These are phyloP conservation scores for Colletotrichum abscissum DNA, from an alignment of 2,329 filamentous ascomycete species.

Conservation along the genomic window DNA sequence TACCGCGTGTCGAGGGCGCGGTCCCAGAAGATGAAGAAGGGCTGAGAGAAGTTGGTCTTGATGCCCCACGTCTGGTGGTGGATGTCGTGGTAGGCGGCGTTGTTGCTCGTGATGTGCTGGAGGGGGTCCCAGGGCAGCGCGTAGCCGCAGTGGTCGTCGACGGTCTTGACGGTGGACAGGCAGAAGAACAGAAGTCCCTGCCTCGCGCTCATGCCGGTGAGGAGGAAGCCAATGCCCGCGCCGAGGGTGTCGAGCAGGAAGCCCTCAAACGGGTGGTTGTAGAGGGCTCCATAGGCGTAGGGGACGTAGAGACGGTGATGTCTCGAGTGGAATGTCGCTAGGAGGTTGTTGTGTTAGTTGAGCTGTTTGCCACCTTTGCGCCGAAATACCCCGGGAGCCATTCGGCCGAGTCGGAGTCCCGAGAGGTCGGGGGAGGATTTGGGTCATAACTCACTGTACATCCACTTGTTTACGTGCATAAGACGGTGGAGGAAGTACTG, in stretches of 20 bases:
- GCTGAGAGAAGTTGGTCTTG: slow-evolving; percentile 93
- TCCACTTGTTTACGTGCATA: slow-evolving; percentile 98
- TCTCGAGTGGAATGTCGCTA: slow-evolving; percentile 90
- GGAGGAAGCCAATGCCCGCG: slow-evolving; percentile 84
- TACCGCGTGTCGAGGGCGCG: slow-evolving; percentile 83
- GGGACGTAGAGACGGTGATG: slow-evolving; percentile 98
- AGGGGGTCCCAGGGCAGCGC: slow-evolving; percentile 95
- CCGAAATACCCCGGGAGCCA: neutral
- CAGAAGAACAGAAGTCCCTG: slow-evolving; percentile 93
- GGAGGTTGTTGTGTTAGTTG: slow-evolving; percentile 11
- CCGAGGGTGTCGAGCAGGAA: slow-evolving; percentile 94
- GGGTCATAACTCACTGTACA: slow-evolving; percentile 80
- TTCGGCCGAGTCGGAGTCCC: slow-evolving; percentile 61
- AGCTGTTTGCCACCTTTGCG: slow-evolving; percentile 6
- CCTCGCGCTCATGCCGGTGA: slow-evolving; percentile 83
- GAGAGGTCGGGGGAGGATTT: slow-evolving; percentile 63
- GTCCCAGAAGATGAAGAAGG: slow-evolving; percentile 98
- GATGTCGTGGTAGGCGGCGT: slow-evolving; percentile 96
- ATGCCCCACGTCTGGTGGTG: slow-evolving; percentile 99
- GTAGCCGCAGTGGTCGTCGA: slow-evolving; percentile 98
- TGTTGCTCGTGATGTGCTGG: slow-evolving; percentile 92
- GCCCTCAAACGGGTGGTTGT: slow-evolving; percentile 95
- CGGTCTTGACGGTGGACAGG: slow-evolving; percentile 91
- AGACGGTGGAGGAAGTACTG: slow-evolving; percentile 96
- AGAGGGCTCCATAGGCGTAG: slow-evolving; percentile 95